Evolutionary conservation across 768 basidiomycete genomes (phyloP).

Genomic region (Suillus decipiens): DNA sequence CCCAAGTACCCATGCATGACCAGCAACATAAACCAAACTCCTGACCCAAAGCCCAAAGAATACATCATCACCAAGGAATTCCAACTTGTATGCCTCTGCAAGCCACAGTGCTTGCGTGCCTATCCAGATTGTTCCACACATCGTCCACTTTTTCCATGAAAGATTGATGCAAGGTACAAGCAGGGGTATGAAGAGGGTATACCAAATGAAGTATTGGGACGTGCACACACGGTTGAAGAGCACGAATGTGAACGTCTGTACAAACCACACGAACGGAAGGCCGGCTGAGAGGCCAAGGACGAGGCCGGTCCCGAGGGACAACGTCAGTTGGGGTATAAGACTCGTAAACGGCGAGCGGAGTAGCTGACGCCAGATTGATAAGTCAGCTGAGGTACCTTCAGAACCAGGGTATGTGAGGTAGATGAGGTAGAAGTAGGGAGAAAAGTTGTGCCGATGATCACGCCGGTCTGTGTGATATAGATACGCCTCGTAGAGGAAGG

Average conservation of each 20-base stretch:
- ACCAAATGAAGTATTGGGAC: conserved; percentile 98
- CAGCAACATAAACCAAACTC: conserved; percentile 69
- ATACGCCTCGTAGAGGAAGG: conserved; percentile 91
- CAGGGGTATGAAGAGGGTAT: conserved; percentile 83
- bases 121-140: conserved; percentile 63
- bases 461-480: conserved; percentile 89
- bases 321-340: conserved; percentile 80
- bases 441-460: conserved; percentile 98
- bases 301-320: conserved; percentile 75
- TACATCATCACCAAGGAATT: conserved; percentile 79
- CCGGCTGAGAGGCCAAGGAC: conserved; percentile 61
- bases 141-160: conserved; percentile 40
- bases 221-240: conserved; percentile 99
- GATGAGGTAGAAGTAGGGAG: conserved; percentile 94
- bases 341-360: conserved; percentile 76
- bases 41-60: conserved; percentile 78
- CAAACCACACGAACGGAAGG: conserved; percentile 83
- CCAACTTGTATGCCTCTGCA: conserved; percentile 84
- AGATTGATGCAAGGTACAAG: conserved; percentile 69
- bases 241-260: conserved; percentile 91
- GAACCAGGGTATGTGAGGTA: conserved; percentile 77
- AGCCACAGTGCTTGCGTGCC: conserved; percentile 88
- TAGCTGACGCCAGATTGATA: conserved; percentile 42
- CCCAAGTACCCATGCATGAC: conserved; percentile 80
- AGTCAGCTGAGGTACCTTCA: conserved; percentile 15